Conservation (phyloP, 768 basidiomycete genomes). For the Boletus edulis region DNA sequence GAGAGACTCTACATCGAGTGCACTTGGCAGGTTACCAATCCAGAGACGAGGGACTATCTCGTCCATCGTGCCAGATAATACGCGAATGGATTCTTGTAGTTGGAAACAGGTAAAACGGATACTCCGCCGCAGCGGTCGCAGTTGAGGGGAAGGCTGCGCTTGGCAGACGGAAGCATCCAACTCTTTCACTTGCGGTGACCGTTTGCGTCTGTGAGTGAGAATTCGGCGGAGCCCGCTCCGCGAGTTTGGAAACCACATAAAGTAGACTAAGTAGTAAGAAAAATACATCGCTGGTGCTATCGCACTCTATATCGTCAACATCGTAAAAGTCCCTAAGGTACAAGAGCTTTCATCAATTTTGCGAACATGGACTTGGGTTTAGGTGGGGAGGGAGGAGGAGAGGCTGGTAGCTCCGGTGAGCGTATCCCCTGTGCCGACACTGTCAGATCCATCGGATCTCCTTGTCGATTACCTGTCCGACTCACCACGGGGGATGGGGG, state of each 20-base stretch:
- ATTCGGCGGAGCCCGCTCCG: background rate
- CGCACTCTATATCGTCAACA: background rate
- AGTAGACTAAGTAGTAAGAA: no score
- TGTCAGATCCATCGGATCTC: no score
- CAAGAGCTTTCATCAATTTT: constrained; percentile 10
- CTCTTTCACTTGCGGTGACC: background rate
- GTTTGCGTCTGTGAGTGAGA: no score
- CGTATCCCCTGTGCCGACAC: background rate
- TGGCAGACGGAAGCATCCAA: background rate
- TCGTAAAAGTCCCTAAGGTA: background rate
- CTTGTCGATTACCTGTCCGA: background rate
- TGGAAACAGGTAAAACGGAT: background rate
- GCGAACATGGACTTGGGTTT: constrained; percentile 17
- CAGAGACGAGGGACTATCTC: constrained; percentile 78
- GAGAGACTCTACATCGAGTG: constrained; percentile 58
- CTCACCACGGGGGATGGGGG: constrained; percentile 18
- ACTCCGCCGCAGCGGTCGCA: constrained; percentile 1
- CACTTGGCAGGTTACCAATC: constrained; percentile 79
- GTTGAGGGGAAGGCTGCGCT: background rate
- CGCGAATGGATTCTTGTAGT: background rate
- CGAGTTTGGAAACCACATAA: no score
- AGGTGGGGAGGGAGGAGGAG: background rate
- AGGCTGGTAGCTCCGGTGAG: background rate
- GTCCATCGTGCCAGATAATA: constrained; percentile 50
- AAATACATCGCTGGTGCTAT: no score